Evolutionary conservation across 225 moss, liverwort and hornwort species (phyloP), one percentile per base, ranked within the genome.

Genomic region (Sphagnum contortum): DNA sequence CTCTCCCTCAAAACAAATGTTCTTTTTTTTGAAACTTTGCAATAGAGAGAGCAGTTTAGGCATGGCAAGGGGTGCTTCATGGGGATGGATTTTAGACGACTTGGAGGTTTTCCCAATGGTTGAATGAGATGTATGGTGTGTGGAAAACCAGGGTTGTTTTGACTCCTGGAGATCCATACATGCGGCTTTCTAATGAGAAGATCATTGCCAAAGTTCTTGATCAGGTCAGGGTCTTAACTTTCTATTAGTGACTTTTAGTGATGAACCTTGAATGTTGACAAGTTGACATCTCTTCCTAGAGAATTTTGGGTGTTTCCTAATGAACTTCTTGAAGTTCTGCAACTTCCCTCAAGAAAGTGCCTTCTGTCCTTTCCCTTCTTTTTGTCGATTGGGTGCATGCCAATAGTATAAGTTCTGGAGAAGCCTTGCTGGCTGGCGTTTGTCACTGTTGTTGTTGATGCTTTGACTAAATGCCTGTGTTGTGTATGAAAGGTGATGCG

Each of bases 111-210:
- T 29, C 29, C 1, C 29, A 29, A 29, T 29, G 0, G 29, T 29
- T 29, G 29, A 29, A 29, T 29, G 29, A 29, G 0, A 29, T 29
- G 29, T 29, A 29, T 1, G 29, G 29, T 29, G 0, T 29, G 29
- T 63, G 61, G 48, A 67, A 67, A 71, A 48, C 5, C 85, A 94
- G 94, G 86, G 91, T 86, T 72, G 94, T 94, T 58, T 69, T 94
- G 55, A 94, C 94, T 61, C 94, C 94, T 4, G 94, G 87, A 74
- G 91, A 94, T 72, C 89, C 94, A 2, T 94, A 89, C 64, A 94
- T 91, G 94, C 12, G 54, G 14, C 57, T 83, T 4, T 53, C 89
- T 49, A 94, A 94, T 71, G 91, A 94, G 55, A 75, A 82, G 66
- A 91, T 94, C 55, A 83, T 89, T 60, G 68, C 75, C 67, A 82